phyloP scores from a whole-genome alignment of 768 basidiomycete species.

The Naganishia vishniacii region DNA sequence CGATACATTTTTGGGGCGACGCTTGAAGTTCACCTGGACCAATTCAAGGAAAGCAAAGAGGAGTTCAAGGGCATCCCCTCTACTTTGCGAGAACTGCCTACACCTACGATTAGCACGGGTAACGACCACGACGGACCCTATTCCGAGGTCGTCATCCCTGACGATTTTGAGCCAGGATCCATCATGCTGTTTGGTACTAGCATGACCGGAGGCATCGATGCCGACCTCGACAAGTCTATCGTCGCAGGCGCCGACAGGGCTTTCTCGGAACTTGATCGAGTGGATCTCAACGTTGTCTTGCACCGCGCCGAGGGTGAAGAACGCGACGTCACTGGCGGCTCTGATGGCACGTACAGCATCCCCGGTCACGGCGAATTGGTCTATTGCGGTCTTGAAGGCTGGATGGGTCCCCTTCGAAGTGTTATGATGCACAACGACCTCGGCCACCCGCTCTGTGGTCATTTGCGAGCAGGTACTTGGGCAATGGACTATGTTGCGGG shows the following conservation, averaged over 20 bases:
- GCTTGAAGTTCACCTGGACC: slow-evolving; percentile 64
- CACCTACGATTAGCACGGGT: slow-evolving; percentile 59
- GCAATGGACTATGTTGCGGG: slow-evolving; percentile 78
- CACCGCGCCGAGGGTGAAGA: slow-evolving; percentile 88
- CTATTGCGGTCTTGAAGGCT: slow-evolving; percentile 94
- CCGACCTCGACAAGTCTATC: slow-evolving; percentile 68
- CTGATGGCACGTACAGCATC: slow-evolving; percentile 71
- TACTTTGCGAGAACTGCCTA: slow-evolving; percentile 60
- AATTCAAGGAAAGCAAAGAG: slow-evolving; percentile 53
- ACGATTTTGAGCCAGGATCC: slow-evolving; percentile 89
- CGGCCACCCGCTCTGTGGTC: slow-evolving; percentile 81
- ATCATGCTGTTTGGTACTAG: slow-evolving; percentile 88
- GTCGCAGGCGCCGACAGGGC: slow-evolving; percentile 64
- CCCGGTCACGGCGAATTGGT: slow-evolving; percentile 67
- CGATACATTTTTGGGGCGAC: slow-evolving; percentile 75
- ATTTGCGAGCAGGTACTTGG: slow-evolving; percentile 84
- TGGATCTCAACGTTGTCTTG: slow-evolving; percentile 83
- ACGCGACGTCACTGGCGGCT: slow-evolving; percentile 71
- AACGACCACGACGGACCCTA: slow-evolving; percentile 64
- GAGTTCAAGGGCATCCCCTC: slow-evolving; percentile 68
- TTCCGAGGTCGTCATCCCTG: slow-evolving; percentile 75
- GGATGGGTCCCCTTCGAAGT: slow-evolving; percentile 81
- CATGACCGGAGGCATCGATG: slow-evolving; percentile 59
- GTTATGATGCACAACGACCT: slow-evolving; percentile 88
- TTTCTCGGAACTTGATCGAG: slow-evolving; percentile 66